Evolutionary conservation across 768 basidiomycete species (phyloP).

Genomic region (Tylopilus felleus): DNA sequence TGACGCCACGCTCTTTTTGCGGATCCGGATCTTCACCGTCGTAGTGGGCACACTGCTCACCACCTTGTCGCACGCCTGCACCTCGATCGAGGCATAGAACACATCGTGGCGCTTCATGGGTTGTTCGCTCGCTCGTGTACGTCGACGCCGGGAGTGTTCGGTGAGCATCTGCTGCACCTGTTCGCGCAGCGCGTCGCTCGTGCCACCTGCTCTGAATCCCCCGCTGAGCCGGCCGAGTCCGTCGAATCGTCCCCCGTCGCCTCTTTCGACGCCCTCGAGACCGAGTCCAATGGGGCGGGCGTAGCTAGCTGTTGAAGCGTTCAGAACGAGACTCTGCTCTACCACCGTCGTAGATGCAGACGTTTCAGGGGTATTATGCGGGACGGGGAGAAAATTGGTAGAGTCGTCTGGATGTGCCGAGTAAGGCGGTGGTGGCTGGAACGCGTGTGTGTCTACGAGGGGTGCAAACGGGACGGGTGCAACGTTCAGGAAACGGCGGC

Average conservation of each 20-base stretch:
- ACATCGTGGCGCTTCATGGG: constrained; percentile 26
- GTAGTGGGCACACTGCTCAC: background rate
- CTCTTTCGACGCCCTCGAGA: constrained; percentile 24
- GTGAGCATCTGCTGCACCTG: constrained; percentile 21
- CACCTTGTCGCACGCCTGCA: background rate
- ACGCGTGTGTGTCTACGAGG: constrained; percentile 23
- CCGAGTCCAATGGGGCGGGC: constrained; percentile 22
- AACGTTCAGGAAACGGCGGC: constrained; percentile 12
- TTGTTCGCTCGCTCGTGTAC: constrained; percentile 12
- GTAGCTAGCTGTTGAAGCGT: background rate
- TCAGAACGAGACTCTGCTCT: background rate
- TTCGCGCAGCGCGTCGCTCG: constrained; percentile 15
- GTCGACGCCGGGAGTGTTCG: constrained; percentile 20
- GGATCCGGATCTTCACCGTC: constrained; percentile 13
- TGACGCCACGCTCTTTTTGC: constrained; percentile 15
- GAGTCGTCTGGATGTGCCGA: constrained; percentile 10
- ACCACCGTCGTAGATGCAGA: background rate
- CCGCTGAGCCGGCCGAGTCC: constrained; percentile 29
- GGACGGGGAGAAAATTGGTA: constrained; percentile 16
- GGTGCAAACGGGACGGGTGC: constrained; percentile 28
- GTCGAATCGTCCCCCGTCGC: constrained; percentile 26
- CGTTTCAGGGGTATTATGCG: constrained; percentile 28
- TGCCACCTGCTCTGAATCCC: constrained; percentile 16
- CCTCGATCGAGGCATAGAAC: constrained; percentile 24
- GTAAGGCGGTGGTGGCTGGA: constrained; percentile 28